phyloP scores from a whole-genome alignment of 208 protist genomes.

The Balamuthia mandrillaris region DNA sequence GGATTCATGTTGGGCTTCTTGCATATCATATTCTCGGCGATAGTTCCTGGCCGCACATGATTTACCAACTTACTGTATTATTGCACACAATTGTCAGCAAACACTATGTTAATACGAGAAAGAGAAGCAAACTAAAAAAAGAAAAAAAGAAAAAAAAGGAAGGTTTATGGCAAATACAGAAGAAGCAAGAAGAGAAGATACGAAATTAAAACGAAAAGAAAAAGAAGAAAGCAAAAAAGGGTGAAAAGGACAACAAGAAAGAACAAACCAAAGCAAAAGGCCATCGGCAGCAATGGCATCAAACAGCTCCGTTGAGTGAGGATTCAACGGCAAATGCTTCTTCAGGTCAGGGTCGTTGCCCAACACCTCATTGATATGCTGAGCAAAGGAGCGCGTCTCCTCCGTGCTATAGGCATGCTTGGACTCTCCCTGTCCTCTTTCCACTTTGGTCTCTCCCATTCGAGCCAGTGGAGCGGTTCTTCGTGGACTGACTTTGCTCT shows the following conservation, averaged over 20 bases:
- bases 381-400: slow-evolving; percentile 65
- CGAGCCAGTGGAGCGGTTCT: too few relatives aligned
- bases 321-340: slow-evolving; percentile 8
- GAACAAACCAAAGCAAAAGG: slow-evolving; percentile 47
- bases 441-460: too few relatives aligned
- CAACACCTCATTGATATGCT: slow-evolving; percentile 73
- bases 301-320: slow-evolving; percentile 48
- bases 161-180: too few relatives aligned
- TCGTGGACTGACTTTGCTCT: too few relatives aligned
- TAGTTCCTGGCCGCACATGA: slow-evolving; percentile 70
- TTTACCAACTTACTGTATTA: slow-evolving; percentile 79
- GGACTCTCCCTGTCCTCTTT: background rate
- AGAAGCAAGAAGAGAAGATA: background rate
- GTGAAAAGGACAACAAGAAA: background rate
- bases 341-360: slow-evolving; percentile 58
- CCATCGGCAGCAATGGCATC: slow-evolving; percentile 45
- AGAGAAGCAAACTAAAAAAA: too few relatives aligned
- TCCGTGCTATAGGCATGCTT: slow-evolving; percentile 38
- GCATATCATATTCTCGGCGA: slow-evolving; percentile 79
- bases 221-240: background rate
- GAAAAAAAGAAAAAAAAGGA: too few relatives aligned
- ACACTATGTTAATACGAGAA: too few relatives aligned
- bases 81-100: too few relatives aligned
- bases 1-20: slow-evolving; percentile 57
- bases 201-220: background rate